Base-by-base conservation (phyloP, 73 alveolate genomes). In the Paramecium sonneborni region DNA sequence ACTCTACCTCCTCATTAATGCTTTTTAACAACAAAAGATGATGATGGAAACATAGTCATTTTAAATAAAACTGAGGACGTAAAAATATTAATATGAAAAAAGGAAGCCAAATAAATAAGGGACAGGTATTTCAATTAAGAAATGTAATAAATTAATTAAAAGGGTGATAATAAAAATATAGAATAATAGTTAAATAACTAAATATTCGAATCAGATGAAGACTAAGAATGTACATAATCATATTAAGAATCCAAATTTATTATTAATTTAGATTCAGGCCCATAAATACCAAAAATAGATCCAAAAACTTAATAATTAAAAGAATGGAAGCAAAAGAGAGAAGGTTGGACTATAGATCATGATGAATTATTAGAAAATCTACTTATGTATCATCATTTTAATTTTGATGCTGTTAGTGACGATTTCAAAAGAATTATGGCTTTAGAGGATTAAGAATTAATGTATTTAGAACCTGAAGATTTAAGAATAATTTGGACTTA, bases 321-420 rank as follows among this genome's bases (percentile, higher is more conserved):
- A 44, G 90, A 39, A 79, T 79, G 52, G 44, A 14, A 38, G 3
- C 9, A 23, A 23, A 39, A 30, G 23, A 79, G 90, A 79, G 55
- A 79, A 44, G 90, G 90, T 21, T 79, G 90, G 90, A 79, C 69
- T 3, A 39, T 38, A 43, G 90, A 79, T 14, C 90, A 79, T 21
- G 90, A 79, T 43, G 90, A 79, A 0, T 18, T 79, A 23, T 79
- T 79, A 79, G 90, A 79, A 79, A 79, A 79, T 79, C 18, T 79
- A 79, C 18, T 79, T 41, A 79, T 43, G 74, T 79, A 43, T 18
- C 90, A 79, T 79, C 26, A 38, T 41, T 79, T 79, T 23, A 62
- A 79, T 79, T 79, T 79, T 43, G 74, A 43, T 18, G 90, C 76
- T 18, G 90, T 79, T 3, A 79, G 90, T 20, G 34, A 43, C 10